Evolutionary conservation across 164 flowering plant species (phyloP).

Genomic region (Tetrastigma voinierianum): DNA sequence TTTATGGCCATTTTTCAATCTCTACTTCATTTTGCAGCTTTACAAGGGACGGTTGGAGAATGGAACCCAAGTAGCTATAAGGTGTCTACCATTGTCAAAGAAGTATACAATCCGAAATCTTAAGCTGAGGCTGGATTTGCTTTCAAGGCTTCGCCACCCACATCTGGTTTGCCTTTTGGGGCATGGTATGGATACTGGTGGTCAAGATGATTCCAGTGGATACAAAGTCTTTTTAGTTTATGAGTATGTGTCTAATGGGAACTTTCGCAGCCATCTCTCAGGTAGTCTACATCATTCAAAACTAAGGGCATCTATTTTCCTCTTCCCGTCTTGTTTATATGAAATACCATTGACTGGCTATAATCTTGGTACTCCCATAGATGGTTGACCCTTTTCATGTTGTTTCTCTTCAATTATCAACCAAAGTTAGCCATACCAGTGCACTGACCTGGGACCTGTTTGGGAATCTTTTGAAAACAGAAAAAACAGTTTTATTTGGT

Average conservation of each 20-base stretch:
- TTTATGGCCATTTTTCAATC: neutral
- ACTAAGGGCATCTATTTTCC: too few species aligned
- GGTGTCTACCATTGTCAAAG: conserved; percentile 56
- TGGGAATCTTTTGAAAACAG: too few species aligned
- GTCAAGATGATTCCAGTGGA: conserved; percentile 39
- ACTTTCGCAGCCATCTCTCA: conserved; percentile 53
- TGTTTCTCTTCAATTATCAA: too few species aligned
- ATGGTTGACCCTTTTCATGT: too few species aligned
- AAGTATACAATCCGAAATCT: conserved; percentile 59
- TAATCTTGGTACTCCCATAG: too few species aligned
- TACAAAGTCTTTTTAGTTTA: conserved; percentile 65
- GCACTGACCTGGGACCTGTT: too few species aligned
- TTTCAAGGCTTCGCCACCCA: conserved; percentile 78
- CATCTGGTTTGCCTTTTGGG: conserved; percentile 77
- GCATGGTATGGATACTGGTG: conserved; percentile 64
- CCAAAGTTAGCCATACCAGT: too few species aligned
- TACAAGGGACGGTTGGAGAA: conserved; percentile 74
- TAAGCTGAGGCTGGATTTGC: conserved; percentile 72
- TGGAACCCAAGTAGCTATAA: conserved; percentile 62
- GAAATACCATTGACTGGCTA: too few species aligned
- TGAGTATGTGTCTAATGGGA: conserved; percentile 70
- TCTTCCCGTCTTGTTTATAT: too few species aligned
- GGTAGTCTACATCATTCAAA: conserved; percentile 27
- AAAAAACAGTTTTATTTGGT: too few species aligned
- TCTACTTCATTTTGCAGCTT: conserved; percentile 37